Percentiles rank a stretch among this genome's conserved stretches.
Conservation (phyloP, 2,329 filamentous ascomycete species). For the Balansia obtecta region DNA sequence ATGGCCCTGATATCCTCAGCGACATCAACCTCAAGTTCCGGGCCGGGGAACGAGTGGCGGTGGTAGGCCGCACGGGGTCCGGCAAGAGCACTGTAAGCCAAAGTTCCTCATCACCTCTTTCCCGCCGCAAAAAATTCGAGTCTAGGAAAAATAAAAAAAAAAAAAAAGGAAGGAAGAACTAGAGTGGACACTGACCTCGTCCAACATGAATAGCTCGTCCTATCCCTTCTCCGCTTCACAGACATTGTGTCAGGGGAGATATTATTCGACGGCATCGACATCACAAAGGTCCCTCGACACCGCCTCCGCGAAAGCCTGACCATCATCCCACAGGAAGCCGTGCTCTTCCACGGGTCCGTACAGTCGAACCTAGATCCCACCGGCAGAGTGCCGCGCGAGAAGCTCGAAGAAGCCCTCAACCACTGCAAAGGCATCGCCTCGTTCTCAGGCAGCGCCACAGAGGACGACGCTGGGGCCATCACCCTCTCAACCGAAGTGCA, state of each 20-base stretch:
- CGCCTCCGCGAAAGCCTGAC: conserved; percentile 41
- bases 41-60: conserved; percentile 63
- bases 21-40: conserved; percentile 37
- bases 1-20: conserved; percentile 36
- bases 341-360: conserved; percentile 41
- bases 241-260: conserved; percentile 39
- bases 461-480: conserved; percentile 18
- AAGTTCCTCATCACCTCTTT: background rate
- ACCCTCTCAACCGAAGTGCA: conserved; percentile 34
- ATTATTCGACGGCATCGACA: conserved; percentile 42
- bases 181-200: background rate
- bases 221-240: conserved; percentile 43
- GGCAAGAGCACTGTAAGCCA: conserved; percentile 57
- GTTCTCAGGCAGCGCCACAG: conserved; percentile 29
- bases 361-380: conserved; percentile 53
- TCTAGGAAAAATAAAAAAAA: background rate
- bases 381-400: conserved; percentile 36
- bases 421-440: conserved; percentile 49
- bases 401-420: conserved; percentile 46
- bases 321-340: conserved; percentile 47
- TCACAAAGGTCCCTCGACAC: conserved; percentile 36
- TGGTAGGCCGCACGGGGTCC: conserved; percentile 70
- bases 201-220: conserved; percentile 24
- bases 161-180: background rate
- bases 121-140: background rate